Evolutionary conservation across 2,329 filamentous ascomycete species (phyloP).

Genomic region (Cladosporium cucumerinum): DNA sequence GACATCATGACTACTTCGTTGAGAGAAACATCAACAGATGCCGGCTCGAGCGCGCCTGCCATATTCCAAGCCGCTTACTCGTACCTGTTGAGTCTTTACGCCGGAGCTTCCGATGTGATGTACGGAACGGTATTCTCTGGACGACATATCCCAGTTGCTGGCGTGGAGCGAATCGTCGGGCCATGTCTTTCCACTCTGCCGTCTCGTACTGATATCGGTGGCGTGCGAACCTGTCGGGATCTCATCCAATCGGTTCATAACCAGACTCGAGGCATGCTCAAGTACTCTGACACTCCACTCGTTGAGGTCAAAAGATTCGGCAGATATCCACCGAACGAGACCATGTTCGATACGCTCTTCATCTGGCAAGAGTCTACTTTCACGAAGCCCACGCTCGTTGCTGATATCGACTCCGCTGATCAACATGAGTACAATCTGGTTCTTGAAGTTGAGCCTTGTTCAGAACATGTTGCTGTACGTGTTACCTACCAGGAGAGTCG

Average conservation of each 20-base stretch:
- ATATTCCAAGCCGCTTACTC: constrained; percentile 71
- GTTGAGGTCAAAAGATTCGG: constrained; percentile 65
- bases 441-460: constrained; percentile 68
- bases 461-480: constrained; percentile 47
- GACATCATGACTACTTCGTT: constrained; percentile 1
- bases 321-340: constrained; percentile 51
- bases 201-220: constrained; percentile 54
- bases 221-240: constrained; percentile 53
- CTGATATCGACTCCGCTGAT: constrained; percentile 62
- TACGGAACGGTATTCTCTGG: constrained; percentile 82
- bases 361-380: constrained; percentile 76
- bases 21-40: background rate
- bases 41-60: constrained; percentile 61
- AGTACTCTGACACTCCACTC: constrained; percentile 62
- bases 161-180: constrained; percentile 71
- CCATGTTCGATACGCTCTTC: constrained; percentile 73
- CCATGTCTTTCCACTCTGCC: constrained; percentile 78
- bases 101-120: constrained; percentile 63
- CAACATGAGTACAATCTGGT: constrained; percentile 72
- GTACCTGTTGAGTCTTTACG: constrained; percentile 63
- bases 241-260: constrained; percentile 63
- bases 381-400: constrained; percentile 40
- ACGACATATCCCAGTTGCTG: constrained; percentile 66
- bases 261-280: constrained; percentile 63
- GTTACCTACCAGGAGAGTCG: constrained; percentile 54